These are phyloP conservation scores for Eucalyptus camaldulensis DNA, from an alignment of 345 rosid species.

Conservation along the genomic window DNA sequence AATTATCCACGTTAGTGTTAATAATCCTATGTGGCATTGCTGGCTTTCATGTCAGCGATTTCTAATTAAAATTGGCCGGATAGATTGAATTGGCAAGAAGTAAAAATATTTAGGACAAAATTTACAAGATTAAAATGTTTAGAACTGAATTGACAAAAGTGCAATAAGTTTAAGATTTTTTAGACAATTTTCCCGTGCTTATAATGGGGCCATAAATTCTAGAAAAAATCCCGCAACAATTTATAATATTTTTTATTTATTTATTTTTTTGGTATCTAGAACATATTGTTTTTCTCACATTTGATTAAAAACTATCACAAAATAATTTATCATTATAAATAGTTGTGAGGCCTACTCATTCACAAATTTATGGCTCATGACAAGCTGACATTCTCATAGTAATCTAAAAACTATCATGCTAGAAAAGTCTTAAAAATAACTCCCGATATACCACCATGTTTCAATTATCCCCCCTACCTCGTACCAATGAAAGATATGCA, in stretches of 20 bases:
- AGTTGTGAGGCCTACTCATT: fast-evolving
- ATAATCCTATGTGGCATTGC: fast-evolving
- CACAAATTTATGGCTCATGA: no score
- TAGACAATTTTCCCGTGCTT: no score
- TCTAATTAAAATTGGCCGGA: fast-evolving
- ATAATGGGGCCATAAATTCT: no score
- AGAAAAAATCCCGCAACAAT: fast-evolving
- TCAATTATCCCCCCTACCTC: no score
- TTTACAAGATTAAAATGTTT: fast-evolving
- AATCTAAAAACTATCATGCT: fast-evolving
- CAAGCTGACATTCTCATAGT: fast-evolving
- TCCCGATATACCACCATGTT: no score
- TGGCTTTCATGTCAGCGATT: fast-evolving
- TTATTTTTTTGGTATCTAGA: no score
- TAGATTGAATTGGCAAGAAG: fast-evolving
- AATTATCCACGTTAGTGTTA: fast-evolving
- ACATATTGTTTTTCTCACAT: no score
- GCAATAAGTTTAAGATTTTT: fast-evolving
- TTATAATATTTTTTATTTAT: no score
- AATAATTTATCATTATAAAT: no score
- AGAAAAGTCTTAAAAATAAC: no score
- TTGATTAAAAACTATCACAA: no score
- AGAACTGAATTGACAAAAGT: no score
- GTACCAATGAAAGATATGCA: not conserved
- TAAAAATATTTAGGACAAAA: fast-evolving